Evolutionary conservation across 2,329 filamentous ascomycete genomes (phyloP).

Genomic region (Pleoardoris graminearum): DNA sequence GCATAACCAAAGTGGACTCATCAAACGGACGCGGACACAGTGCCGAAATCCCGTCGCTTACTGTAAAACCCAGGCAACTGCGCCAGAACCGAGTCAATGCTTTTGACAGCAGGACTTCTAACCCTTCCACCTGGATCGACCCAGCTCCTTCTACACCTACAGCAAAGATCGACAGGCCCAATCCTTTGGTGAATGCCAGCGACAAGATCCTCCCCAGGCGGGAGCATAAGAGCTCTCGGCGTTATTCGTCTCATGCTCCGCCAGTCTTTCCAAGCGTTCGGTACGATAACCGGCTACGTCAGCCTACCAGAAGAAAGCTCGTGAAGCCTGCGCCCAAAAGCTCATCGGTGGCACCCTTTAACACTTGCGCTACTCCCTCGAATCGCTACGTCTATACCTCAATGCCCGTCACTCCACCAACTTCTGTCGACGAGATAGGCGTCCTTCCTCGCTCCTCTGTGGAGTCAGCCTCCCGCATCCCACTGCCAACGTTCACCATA

Average conservation of each 20-base stretch:
- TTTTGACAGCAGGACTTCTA: background rate
- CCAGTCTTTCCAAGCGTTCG: background rate
- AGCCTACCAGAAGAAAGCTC: background rate
- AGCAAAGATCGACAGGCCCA: conserved; percentile 6
- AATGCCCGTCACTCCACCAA: background rate
- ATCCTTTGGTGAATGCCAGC: conserved; percentile 2
- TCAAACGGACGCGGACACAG: background rate
- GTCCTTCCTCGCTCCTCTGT: background rate
- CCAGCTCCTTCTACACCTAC: background rate
- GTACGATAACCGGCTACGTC: background rate
- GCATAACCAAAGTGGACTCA: background rate
- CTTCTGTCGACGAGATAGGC: conserved; percentile 4
- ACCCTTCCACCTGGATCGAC: background rate
- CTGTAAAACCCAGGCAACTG: background rate
- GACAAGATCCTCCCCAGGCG: conserved; percentile 4
- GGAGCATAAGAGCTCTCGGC: background rate
- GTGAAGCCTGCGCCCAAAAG: background rate
- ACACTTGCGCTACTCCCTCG: background rate
- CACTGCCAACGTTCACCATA: background rate
- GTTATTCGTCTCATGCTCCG: background rate
- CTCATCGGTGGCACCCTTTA: background rate
- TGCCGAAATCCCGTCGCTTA: background rate
- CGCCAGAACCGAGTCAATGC: background rate
- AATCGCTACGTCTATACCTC: background rate
- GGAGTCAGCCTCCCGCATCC: background rate